Evolutionary conservation across 2,329 filamentous ascomycete genomes (phyloP).

Genomic region (Clarireedia homoeocarpa): DNA sequence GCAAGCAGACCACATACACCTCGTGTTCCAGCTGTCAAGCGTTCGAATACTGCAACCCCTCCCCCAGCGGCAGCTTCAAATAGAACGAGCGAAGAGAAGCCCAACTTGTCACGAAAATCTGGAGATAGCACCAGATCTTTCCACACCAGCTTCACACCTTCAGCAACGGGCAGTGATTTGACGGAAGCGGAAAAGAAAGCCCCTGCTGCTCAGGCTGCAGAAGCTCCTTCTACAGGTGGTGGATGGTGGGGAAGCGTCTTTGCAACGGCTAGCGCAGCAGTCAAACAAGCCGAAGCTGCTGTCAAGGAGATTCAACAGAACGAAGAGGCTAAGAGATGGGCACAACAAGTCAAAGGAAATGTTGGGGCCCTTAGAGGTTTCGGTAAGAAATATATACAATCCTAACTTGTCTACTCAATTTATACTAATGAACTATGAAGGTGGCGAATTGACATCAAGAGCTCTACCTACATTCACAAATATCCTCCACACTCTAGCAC

Average conservation of each 20-base stretch:
- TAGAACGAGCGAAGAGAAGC: slow-evolving; percentile 55
- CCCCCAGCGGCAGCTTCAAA: slow-evolving; percentile 43
- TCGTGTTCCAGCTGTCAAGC: slow-evolving; percentile 50
- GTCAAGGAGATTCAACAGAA: slow-evolving; percentile 95
- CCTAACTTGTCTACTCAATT: neutral
- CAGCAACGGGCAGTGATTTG: slow-evolving; percentile 51
- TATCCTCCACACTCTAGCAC: slow-evolving; percentile 88
- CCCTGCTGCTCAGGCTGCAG: slow-evolving; percentile 35
- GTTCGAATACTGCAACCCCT: slow-evolving; percentile 38
- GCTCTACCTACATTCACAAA: slow-evolving; percentile 92
- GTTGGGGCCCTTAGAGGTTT: slow-evolving; percentile 69
- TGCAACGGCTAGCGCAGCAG: slow-evolving; percentile 65
- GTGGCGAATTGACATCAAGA: slow-evolving; percentile 76
- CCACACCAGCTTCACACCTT: slow-evolving; percentile 64
- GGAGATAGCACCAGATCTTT: slow-evolving; percentile 67
- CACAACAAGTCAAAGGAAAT: slow-evolving; percentile 86
- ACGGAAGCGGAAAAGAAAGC: slow-evolving; percentile 49
- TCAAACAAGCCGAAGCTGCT: slow-evolving; percentile 87
- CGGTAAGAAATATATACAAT: slow-evolving; percentile 42
- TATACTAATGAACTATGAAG: slow-evolving; percentile 38
- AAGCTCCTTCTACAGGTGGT: slow-evolving; percentile 42
- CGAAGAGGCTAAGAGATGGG: slow-evolving; percentile 94
- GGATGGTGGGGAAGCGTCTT: slow-evolving; percentile 87
- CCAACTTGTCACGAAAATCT: slow-evolving; percentile 53
- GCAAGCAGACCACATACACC: slow-evolving; percentile 75